Base-by-base conservation (phyloP, 345 rosid species). In the Eucalyptus pauciflora region DNA sequence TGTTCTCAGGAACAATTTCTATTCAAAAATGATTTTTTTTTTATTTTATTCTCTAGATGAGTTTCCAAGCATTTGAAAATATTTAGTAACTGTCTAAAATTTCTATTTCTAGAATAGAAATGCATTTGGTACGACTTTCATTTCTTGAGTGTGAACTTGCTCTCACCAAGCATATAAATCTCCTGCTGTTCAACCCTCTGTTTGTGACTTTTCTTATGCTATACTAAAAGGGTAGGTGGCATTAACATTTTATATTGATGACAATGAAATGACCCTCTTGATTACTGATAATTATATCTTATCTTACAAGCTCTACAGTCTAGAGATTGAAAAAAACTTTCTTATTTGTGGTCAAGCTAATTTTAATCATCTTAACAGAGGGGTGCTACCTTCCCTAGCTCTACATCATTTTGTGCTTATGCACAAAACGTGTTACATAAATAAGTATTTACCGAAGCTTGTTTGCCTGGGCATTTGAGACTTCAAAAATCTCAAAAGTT, bases 1-100 rank as follows among this genome's bases (percentile, higher is more conserved):
- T 18, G 24, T 52, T 52, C 2, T 7, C 5, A 9, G 0, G 0
- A 52, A 52, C 0, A 41, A 10, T 76, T 76, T 20, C 4, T 60
- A 0, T 2, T 56, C 5, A 4, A 0, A 2, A 52, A 52, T 52
- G 2, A 7, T 18, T 18, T 52, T 52, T 51, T 18, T n/a, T n/a
- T n/a, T n/a, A 18, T 52, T 52, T 1, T 52, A 7, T 52, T 52
- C 10, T 52, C 9, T 17, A 1, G 9, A 46, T 2, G 48, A 8
- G 48, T 46, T 46, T 46, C 0, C 48, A 46, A 46, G 48, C 48
- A 46, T 46, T 46, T 46, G 48, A 8, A 46, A 46, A 46, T 2
- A 1, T 46, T 46, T 50, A 50, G 1, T 15, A 50, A 50, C 6
- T 5, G 3, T 50, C 18, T 50, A 50, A 50, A 15, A 50, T 15